Percentiles rank a stretch among this genome's conserved stretches.
These are phyloP conservation scores for Candida neerlandica DNA, from an alignment of 1,139 yeast species.

Conservation along the genomic window DNA sequence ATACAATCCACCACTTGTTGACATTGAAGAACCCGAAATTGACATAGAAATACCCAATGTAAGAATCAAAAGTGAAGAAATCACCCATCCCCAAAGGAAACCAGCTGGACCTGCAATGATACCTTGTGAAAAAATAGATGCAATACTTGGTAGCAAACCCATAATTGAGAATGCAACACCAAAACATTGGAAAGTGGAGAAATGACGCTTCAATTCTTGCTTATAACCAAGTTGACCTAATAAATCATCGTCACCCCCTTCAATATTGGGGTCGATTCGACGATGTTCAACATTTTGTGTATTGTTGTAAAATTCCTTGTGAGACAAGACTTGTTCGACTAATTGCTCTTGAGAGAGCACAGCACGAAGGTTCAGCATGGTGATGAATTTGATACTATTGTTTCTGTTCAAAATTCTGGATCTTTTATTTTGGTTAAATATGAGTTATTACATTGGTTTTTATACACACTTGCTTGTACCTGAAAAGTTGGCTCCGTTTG, in stretches of 20 bases:
- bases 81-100: constrained; percentile 74
- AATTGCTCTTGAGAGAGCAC: constrained; percentile 29
- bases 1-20: constrained; percentile 73
- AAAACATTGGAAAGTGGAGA: constrained; percentile 51
- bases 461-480: too few species aligned
- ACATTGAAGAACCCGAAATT: constrained; percentile 67
- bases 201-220: constrained; percentile 51
- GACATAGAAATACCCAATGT: constrained; percentile 63
- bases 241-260: constrained; percentile 44
- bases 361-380: constrained; percentile 16
- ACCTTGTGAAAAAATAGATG: constrained; percentile 36
- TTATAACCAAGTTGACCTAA: constrained; percentile 57
- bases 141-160: constrained; percentile 53
- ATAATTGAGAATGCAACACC: constrained; percentile 57
- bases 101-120: constrained; percentile 49
- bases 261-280: constrained; percentile 19
- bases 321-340: constrained; percentile 26
- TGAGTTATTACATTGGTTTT: too few species aligned
- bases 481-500: too few species aligned
- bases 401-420: not conserved
- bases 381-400: not conserved
- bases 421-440: too few species aligned
- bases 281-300: constrained; percentile 29
- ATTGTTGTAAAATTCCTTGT: constrained; percentile 26
- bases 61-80: constrained; percentile 58